phyloP scores from a whole-genome alignment of 495 filamentous ascomycete species.

The Neurospora pannonica region DNA sequence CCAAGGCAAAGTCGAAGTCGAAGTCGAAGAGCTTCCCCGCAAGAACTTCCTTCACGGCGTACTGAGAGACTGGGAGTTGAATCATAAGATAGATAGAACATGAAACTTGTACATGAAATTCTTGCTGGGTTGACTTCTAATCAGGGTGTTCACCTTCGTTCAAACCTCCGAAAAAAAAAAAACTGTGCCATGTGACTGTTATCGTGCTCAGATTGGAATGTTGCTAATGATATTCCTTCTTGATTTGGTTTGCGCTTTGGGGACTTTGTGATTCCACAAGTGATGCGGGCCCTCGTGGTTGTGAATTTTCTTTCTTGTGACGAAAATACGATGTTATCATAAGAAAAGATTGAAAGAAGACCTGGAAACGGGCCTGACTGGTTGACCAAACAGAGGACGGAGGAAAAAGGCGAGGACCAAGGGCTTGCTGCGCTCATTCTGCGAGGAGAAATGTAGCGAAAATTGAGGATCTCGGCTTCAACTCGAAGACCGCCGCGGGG shows the following conservation, averaged over 20 bases:
- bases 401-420: not conserved
- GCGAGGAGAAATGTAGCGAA: not conserved
- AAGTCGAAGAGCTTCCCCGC: constrained; percentile 54
- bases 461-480: rapidly evolving
- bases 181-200: not conserved
- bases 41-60: constrained; percentile 85
- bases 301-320: not conserved
- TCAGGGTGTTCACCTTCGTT: not conserved
- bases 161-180: not conserved
- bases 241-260: not conserved
- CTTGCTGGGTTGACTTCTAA: not conserved
- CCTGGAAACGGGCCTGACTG: not conserved
- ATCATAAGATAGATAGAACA: constrained; percentile 27
- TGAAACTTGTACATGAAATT: not conserved
- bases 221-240: not conserved
- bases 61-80: constrained; percentile 91
- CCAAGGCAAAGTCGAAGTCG: not conserved
- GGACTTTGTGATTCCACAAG: not conserved
- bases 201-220: not conserved
- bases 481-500: not conserved
- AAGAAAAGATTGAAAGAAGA: not conserved
- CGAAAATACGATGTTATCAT: not conserved
- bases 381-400: not conserved
- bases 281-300: not conserved
- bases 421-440: not conserved